Evolutionary conservation across 345 rosid genomes (phyloP), one percentile per base, ranked within the genome.

Genomic region (Eutrema yunnanense): DNA sequence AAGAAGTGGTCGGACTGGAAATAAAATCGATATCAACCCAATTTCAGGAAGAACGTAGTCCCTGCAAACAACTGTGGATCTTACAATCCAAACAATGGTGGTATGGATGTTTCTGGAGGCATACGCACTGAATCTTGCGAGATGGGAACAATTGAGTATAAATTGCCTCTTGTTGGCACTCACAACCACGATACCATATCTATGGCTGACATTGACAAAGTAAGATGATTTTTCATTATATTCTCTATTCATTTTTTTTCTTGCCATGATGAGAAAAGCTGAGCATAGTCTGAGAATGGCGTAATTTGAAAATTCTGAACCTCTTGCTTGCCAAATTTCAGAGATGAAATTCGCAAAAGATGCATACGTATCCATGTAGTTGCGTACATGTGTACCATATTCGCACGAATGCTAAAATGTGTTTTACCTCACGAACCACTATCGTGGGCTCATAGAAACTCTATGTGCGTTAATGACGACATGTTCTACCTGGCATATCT

Each of bases 101-200:
- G 16, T 51, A 41, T 67, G 47, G 53, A 26, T 49, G 8, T 43
- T 26, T 52, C 26, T 46, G 69, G 56, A 27, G 82, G 54, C 41
- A 59, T 46, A 36, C 83, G 66, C 64, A 40, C 62, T 4, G 43
- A 73, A 36, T 48, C 79, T 73, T 80, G 74, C 62, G 73, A 64
- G 59, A 50, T 82, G 68, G 84, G 81, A 60, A 22, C 11, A 5
- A 40, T 46, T 49, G 82, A 81, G 74, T 80, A 80, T 40, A 80
- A 58, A 50, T 46, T 85, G 6, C 82, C 83, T 67, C 89, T 67
- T 73, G 62, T 94, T 79, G 91, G 92, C 71, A 86, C 65, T 80
- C 87, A 84, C 73, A 94, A 72, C 74, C 98, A 94, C 53, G 98
- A 91, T 73, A 94, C 98, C 5, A 94, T 94, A 75, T 88, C 96